A percentile compares a stretch with the other conserved stretches of the same genome.
These are phyloP conservation scores for Spongospora subterranea DNA, from an alignment of 208 protist genomes.

Conservation along the genomic window DNA sequence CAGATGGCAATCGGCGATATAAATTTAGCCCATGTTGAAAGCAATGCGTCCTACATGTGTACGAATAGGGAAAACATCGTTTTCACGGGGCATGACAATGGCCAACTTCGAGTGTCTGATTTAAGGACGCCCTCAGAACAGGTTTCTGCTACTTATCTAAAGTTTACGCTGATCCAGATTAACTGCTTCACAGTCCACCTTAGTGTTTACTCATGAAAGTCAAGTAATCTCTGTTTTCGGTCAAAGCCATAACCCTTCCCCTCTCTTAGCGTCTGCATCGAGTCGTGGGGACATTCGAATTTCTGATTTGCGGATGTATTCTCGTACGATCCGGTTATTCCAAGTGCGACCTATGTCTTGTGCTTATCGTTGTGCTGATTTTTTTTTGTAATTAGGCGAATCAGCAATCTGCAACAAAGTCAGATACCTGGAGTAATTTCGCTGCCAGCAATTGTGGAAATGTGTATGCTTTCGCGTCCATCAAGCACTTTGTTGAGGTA, in stretches of 20 bases:
- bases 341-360: neutral
- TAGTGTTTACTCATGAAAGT: conserved; percentile 18
- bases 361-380: neutral
- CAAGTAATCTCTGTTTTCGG: neutral
- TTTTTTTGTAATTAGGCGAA: neutral
- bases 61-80: conserved; percentile 3
- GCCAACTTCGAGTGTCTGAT: neutral
- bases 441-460: neutral
- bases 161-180: too few relatives aligned
- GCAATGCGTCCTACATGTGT: neutral
- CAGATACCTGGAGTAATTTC: neutral
- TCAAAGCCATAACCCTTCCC: neutral
- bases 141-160: too few relatives aligned
- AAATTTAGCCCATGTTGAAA: neutral
- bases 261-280: neutral
- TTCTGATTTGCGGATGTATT: neutral
- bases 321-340: neutral
- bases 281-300: neutral
- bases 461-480: conserved; percentile 3
- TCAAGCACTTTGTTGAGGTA: neutral
- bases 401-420: neutral
- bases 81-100: neutral
- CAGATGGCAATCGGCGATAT: neutral
- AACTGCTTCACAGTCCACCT: neutral
- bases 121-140: neutral